Evolutionary conservation across 179 eudicot genomes (phyloP).

Genomic region (Spinacia oleracea): DNA sequence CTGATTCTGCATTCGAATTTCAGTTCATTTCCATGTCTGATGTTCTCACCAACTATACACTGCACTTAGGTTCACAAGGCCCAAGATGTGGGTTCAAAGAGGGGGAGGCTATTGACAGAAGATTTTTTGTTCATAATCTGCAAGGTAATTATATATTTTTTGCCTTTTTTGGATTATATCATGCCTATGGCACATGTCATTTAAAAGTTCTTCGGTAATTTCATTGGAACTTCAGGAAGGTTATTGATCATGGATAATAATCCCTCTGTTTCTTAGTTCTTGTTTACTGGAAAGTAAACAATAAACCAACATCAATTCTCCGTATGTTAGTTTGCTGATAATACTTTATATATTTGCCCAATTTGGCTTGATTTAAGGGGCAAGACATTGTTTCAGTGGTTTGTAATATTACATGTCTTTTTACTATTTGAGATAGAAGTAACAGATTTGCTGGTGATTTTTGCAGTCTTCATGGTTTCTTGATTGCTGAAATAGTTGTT

Average conservation of each 20-base stretch:
- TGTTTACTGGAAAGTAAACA: neutral
- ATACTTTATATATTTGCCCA: too few relatives aligned
- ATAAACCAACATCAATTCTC: neutral
- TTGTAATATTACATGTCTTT: neutral
- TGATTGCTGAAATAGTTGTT: neutral
- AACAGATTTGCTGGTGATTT: neutral
- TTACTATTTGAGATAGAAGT: neutral
- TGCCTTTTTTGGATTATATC: neutral
- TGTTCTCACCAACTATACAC: neutral
- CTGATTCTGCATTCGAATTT: neutral
- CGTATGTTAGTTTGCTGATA: too few relatives aligned
- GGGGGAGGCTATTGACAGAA: constrained; percentile 91
- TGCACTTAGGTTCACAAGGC: constrained; percentile 81
- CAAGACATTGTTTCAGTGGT: neutral
- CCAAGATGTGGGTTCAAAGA: constrained; percentile 78
- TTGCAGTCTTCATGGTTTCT: neutral
- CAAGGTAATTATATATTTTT: constrained; percentile 46
- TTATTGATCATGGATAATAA: neutral
- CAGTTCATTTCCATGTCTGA: neutral
- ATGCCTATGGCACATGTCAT: neutral
- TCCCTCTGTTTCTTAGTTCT: neutral
- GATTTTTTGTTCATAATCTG: constrained; percentile 84
- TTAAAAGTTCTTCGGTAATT: neutral
- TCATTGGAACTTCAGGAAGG: neutral
- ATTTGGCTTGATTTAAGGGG: neutral